phyloP scores from a whole-genome alignment of 2,329 filamentous ascomycete species.

The Cercospora janseana region DNA sequence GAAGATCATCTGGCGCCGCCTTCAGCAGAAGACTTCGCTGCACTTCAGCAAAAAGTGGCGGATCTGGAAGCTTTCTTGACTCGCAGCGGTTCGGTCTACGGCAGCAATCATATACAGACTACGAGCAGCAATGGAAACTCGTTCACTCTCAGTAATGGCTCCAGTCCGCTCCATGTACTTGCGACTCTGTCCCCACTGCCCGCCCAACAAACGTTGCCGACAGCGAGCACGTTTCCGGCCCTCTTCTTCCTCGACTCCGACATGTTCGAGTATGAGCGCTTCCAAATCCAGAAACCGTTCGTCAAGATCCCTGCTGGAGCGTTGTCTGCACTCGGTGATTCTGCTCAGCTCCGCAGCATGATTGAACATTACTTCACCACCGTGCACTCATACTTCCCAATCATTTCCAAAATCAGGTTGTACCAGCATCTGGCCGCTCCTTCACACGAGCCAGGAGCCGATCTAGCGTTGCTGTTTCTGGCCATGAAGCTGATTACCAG shows the following conservation, averaged over 20 bases:
- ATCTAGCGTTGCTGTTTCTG: conserved; percentile 50
- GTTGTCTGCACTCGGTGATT: conserved; percentile 40
- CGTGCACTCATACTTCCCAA: conserved; percentile 50
- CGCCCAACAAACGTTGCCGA: conserved; percentile 10
- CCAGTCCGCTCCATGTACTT: conserved; percentile 30
- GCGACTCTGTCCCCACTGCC: conserved; percentile 24
- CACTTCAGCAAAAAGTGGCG: conserved; percentile 28
- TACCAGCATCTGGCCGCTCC: conserved; percentile 43
- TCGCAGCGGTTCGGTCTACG: background rate
- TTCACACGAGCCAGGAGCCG: conserved; percentile 47
- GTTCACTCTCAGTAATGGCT: conserved; percentile 30
- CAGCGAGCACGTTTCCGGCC: conserved; percentile 47
- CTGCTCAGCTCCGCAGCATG: conserved; percentile 40
- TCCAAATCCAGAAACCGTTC: conserved; percentile 42
- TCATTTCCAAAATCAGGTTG: conserved; percentile 50
- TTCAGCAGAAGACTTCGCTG: conserved; percentile 26
- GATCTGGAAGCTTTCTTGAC: conserved; percentile 27
- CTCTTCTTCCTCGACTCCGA: conserved; percentile 48
- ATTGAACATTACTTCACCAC: conserved; percentile 47
- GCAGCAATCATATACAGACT: no score
- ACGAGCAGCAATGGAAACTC: conserved; percentile 25
- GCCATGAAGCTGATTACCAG: conserved; percentile 49
- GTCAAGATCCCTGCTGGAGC: conserved; percentile 43
- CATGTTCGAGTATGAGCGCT: conserved; percentile 41
- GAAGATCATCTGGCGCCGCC: conserved; percentile 19